Base-by-base conservation (phyloP, 176 grass and related monocot genomes). In the Bromus sterilis region DNA sequence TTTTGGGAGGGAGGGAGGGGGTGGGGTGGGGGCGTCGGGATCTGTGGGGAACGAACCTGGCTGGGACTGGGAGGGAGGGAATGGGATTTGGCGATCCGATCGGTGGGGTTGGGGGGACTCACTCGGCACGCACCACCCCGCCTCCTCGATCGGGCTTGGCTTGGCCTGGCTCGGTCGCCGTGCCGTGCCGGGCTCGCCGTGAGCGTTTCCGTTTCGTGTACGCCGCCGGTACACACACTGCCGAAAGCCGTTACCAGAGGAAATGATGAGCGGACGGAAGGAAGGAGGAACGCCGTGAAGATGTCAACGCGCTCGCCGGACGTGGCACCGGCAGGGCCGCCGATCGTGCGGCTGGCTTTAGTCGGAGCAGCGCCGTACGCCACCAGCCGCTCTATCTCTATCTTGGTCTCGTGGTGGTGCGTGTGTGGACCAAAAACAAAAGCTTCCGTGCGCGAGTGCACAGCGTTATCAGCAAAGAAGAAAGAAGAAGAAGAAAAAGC, bases 21-120 rank as follows among this genome's bases (percentile, higher is more conserved):
- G 87, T 51, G 86, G 29, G 87, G 69, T 82, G 78, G 88, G 63
- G 78, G 29, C 74, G 80, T 26, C 81, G 81, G 76, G 83, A 82
- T 82, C 78, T 82, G 55, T 77, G 78, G 12, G 49, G 31, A 64
- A 18, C 34, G 64, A 67, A 61, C 24, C 9, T 48, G 41, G 13
- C 13, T 5, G 33, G 25, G 43, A 57, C 76, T n/a, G n/a, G n/a
- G n/a, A n/a, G n/a, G n/a, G n/a, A n/a, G n/a, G n/a, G n/a, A n/a
- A n/a, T 5, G 33, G 25, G 43, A 57, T 76, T 64, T 78, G 78
- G 35, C 78, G 87, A 89, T 89, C 44, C 7, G 87, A 86, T 89
- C 83, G 78, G 82, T 82, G 78, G 87, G 78, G 71, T 66, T 70
- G 84, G 60, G 49, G 59, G 43, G 24, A 37, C 26, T 29, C 81